These are phyloP conservation scores for Lepidium didymum DNA, from an alignment of 345 rosid genomes.

Conservation along the genomic window DNA sequence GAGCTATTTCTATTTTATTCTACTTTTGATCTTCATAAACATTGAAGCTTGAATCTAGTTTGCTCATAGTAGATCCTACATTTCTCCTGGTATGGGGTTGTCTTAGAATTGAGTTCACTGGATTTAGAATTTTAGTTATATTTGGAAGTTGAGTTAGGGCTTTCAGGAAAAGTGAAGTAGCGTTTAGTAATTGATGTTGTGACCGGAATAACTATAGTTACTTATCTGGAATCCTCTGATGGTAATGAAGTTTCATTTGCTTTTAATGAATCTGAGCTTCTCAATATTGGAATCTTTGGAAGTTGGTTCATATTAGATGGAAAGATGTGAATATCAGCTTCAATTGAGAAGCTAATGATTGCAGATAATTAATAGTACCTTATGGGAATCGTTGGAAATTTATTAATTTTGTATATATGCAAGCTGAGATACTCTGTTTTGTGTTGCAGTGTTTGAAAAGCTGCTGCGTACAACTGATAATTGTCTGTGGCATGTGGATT, in stretches of 20 bases:
- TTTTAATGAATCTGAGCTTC: background rate
- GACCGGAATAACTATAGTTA: background rate
- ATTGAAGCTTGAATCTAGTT: too few species aligned
- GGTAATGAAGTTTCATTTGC: background rate
- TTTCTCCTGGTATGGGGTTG: conserved; percentile 53
- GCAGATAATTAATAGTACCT: background rate
- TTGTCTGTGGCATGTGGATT: conserved; percentile 78
- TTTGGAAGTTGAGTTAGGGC: background rate
- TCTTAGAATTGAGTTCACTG: background rate
- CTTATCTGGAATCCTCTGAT: background rate
- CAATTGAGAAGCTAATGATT: background rate
- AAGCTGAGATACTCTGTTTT: background rate
- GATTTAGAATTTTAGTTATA: background rate
- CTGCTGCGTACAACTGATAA: conserved; percentile 66
- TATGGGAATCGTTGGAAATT: background rate
- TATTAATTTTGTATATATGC: background rate
- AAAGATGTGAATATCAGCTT: background rate
- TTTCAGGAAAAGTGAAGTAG: background rate
- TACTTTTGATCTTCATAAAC: too few species aligned
- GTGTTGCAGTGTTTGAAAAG: conserved; percentile 61
- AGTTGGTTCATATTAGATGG: background rate
- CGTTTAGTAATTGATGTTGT: background rate
- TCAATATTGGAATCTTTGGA: background rate
- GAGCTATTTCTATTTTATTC: too few species aligned
- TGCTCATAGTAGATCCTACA: conserved; percentile 31